These are phyloP conservation scores for Dissophora ornata DNA, from an alignment of 192 early-diverging fungal genomes.

Conservation along the genomic window DNA sequence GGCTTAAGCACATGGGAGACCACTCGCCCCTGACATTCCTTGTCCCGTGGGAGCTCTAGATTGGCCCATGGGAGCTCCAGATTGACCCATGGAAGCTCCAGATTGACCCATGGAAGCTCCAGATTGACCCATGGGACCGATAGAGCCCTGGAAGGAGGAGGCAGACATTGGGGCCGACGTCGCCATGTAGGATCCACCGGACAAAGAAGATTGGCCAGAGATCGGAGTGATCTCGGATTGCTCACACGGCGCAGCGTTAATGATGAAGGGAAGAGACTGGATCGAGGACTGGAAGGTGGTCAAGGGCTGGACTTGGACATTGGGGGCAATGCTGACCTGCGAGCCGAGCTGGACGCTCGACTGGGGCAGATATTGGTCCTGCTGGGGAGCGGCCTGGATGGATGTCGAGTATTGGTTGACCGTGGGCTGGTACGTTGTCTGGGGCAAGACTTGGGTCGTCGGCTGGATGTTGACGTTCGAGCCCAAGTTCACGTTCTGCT, in stretches of 20 bases:
- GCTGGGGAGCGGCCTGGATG: constrained; percentile 26
- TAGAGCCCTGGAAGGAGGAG: no score
- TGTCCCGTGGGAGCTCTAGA: no score
- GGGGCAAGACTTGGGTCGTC: constrained; percentile 26
- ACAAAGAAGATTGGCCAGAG: no score
- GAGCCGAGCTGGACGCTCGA: constrained; percentile 42
- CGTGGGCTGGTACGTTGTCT: constrained; percentile 43
- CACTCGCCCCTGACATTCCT: no score
- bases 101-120: not conserved
- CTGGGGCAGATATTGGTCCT: constrained; percentile 48
- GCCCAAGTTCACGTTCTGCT: constrained; percentile 39
- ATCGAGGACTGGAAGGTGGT: constrained; percentile 51
- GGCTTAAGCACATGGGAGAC: no score
- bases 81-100: no score
- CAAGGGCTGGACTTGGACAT: constrained; percentile 31
- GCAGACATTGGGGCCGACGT: not conserved
- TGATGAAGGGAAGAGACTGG: constrained; percentile 38
- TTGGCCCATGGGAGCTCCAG: no score
- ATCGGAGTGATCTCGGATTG: constrained; percentile 1
- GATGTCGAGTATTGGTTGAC: constrained; percentile 32
- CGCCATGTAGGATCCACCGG: not conserved
- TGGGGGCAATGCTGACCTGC: constrained; percentile 22
- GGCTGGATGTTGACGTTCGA: constrained; percentile 44
- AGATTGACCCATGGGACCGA: not conserved
- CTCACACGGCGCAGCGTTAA: constrained; percentile 32